Evolutionary conservation across 2,329 filamentous ascomycete genomes (phyloP), one percentile per base, ranked within the genome.

Genomic region (Simplicillium sp.): DNA sequence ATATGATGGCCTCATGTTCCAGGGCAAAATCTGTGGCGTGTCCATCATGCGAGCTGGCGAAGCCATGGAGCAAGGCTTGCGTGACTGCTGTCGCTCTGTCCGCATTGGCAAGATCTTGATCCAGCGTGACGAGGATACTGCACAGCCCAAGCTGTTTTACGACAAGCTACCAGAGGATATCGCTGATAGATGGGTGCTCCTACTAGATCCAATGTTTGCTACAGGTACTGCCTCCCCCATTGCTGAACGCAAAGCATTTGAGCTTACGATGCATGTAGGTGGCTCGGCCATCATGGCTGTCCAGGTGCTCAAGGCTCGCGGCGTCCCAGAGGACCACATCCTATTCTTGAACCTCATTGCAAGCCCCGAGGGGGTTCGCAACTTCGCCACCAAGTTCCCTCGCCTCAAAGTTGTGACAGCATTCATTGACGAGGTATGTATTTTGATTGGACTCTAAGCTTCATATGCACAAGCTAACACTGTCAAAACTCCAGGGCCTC

Each of bases 201-300:
- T 98, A 35, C 67, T 98, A 36, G 92, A 98, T 59, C 92, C 92
- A n/a, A 98, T 98, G 92, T 89, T 98, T 65, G 92, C 92, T 43
- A 98, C 92, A 51, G 89, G 87, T 89, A 65, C 54, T 71, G 37
- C 20, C 28, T n/a, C 36, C 7, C 31, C 12, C 36, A 13, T 8
- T 1, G 8, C 12, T 11, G 18, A n/a, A 1, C 13, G 8, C 7
- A 13, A 15, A 7, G 15, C 18, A 28, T 14, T 7, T 8, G n/a
- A 33, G 8, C 15, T 25, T 8, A 8, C 34, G 13, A 6, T 14
- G 7, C 15, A 29, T 7, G 16, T 49, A 92, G 88, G 90, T 51
- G 92, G 92, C 36, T 96, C 89, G 43, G 92, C 92, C 39, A 92
- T 88, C 43, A 94, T 98, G 86, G 92, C 92, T 25, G 89, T 97